Conservation (phyloP, 1,139 yeast genomes). For the Kluyveromyces marxianus region DNA sequence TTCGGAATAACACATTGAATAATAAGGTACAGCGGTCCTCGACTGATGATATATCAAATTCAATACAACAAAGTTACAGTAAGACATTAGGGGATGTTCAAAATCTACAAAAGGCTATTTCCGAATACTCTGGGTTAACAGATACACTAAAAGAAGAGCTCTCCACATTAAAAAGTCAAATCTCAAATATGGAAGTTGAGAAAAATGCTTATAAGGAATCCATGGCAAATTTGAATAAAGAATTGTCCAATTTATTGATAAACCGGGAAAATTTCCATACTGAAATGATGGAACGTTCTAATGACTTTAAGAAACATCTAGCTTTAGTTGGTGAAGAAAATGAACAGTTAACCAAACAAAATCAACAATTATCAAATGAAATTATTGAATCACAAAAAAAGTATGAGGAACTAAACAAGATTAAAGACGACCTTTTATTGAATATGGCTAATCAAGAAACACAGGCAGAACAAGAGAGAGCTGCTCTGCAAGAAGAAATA, state of each 20-base stretch:
- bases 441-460: slow-evolving; percentile 58
- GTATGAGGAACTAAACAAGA: slow-evolving; percentile 7
- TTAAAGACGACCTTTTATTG: slow-evolving; percentile 21
- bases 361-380: slow-evolving; percentile 6
- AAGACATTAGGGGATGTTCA: slow-evolving; percentile 1
- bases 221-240: slow-evolving; percentile 19
- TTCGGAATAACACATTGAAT: slow-evolving; percentile 1
- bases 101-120: background rate
- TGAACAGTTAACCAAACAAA: slow-evolving; percentile 18
- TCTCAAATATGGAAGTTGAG: slow-evolving; percentile 21
- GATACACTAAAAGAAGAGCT: slow-evolving; percentile 6
- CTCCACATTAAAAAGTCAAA: slow-evolving; percentile 5
- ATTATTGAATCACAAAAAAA: slow-evolving; percentile 11
- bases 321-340: slow-evolving; percentile 32
- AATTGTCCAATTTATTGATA: slow-evolving; percentile 21
- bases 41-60: background rate
- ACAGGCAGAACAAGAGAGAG: slow-evolving; percentile 50
- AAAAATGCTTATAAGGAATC: slow-evolving; percentile 26
- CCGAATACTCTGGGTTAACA: background rate
- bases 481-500: slow-evolving; percentile 43
- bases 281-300: slow-evolving; percentile 20
- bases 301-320: slow-evolving; percentile 18
- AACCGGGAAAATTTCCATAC: slow-evolving; percentile 17
- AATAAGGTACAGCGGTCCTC: background rate
- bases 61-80: background rate